Evolutionary conservation across 805 yeast species (phyloP), one percentile per base, ranked within the genome.

Genomic region (Kodamaea laetipori): DNA sequence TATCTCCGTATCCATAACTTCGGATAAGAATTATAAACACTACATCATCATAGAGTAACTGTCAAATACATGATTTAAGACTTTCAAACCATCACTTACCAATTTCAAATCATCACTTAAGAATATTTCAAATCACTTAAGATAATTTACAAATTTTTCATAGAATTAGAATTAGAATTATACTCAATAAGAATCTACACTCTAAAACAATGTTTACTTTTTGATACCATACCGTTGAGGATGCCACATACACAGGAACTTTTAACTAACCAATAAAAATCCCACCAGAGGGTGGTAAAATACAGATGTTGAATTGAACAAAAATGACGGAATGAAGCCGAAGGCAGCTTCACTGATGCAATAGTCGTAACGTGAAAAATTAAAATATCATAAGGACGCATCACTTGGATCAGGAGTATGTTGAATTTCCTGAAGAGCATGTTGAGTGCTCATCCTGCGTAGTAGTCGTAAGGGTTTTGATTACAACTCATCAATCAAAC

Each of bases 181-280:
- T n/a, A n/a, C n/a, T n/a, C n/a, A n/a, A n/a, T n/a, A n/a, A n/a
- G n/a, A n/a, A n/a, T n/a, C n/a, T n/a, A n/a, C n/a, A n/a, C n/a
- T n/a, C n/a, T n/a, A n/a, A n/a, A n/a, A n/a, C n/a, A n/a, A n/a
- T n/a, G n/a, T n/a, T n/a, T n/a, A n/a, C n/a, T n/a, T n/a, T n/a
- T n/a, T n/a, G n/a, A n/a, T n/a, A n/a, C 66, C 74, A 69, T 67
- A 59, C 76, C 76, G 75, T 70, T 70, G 75, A 70, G 75, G 75
- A 69, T 69, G 74, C 70, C 62, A 66, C 68, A 51, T 63, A 58
- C 66, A 64, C 67, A 64, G 67, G 63, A 52, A 31, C 26, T 37
- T 43, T 38, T 37, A 41, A 24, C 30, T 35, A 39, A 41, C 41
- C 43, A 41, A 33, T 24, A 37, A 31, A 37, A 32, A 11, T 31